Evolutionary conservation across 345 rosid species (phyloP), one percentile per base, ranked within the genome.

Genomic region (Lepidium aucheri): DNA sequence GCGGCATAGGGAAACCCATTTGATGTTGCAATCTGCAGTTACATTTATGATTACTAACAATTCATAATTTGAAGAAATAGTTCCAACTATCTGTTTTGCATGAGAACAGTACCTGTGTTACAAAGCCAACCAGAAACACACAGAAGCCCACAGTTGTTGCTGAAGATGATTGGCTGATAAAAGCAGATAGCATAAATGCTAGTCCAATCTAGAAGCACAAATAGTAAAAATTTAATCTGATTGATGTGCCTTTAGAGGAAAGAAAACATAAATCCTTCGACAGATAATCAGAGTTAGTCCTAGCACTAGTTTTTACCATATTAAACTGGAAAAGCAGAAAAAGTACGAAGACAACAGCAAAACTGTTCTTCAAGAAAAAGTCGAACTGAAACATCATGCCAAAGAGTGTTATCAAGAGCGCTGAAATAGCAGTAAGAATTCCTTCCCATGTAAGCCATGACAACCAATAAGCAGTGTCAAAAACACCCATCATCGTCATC

Each of bases 391-490:
- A 93, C 90, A 90, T 86, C 97, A 90, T 82, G 36, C 98, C 97
- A 47, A 93, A 93, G 57, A 93, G 87, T 74, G 85, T 78, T 2
- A 81, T 79, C 68, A 90, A 76, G 67, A 93, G 78, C 7, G 98
- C 85, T 3, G 98, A 93, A 64, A 93, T 40, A 18, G 84, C 65
- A 28, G 86, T 66, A 41, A 87, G 75, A 26, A 80, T 60, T 49
- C 86, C 96, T 70, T 90, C 98, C 91, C 97, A 93, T 53, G 80
- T 68, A 68, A 93, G 84, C 96, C 96, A 93, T 14, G 97, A 93
- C 33, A 86, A 65, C 97, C 97, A 90, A 44, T 86, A 88, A 45
- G 96, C 88, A 63, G 96, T 79, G 71, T 93, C 97, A 36, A 80
- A 88, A 76, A 93, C 94, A 61, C 97, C 97, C 85, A 84, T 86